phyloP scores from a whole-genome alignment of 257 asterid species.

The Ocimum tenuiflorum region DNA sequence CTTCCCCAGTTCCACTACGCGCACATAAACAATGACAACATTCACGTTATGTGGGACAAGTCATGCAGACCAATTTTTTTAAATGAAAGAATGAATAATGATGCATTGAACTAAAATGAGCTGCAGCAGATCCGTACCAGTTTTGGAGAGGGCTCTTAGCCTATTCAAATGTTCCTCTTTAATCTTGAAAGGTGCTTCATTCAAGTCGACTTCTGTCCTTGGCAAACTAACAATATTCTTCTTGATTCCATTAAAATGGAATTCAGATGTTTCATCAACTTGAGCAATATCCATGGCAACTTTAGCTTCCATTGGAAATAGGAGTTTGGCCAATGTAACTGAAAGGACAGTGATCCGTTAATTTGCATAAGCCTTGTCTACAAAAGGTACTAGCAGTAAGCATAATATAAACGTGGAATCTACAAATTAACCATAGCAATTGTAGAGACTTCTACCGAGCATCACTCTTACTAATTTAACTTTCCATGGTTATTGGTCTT shows the following conservation, averaged over 20 bases:
- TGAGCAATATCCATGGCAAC: conserved; percentile 98
- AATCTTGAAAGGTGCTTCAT: conserved; percentile 83
- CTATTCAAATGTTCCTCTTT: conserved; percentile 81
- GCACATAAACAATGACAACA: conserved; percentile 1
- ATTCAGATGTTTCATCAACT: conserved; percentile 73
- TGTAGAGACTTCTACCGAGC: too few species aligned
- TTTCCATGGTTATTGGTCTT: too few species aligned
- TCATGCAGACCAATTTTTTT: neutral
- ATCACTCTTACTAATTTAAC: too few species aligned
- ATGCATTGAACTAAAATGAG: neutral
- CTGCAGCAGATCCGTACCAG: conserved; percentile 40
- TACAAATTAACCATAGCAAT: too few species aligned
- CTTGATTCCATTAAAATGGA: conserved; percentile 35
- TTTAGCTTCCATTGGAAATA: conserved; percentile 85
- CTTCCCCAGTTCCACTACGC: conserved; percentile 89
- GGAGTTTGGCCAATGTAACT: conserved; percentile 82
- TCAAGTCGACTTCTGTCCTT: conserved; percentile 70
- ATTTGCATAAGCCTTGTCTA: neutral
- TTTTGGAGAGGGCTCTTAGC: conserved; percentile 89
- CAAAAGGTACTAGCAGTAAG: neutral
- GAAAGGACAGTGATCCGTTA: conserved; percentile 22
- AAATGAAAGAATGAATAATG: neutral
- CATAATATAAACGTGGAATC: conserved; percentile 6
- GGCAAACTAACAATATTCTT: conserved; percentile 35
- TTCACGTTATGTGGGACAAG: neutral